These are phyloP conservation scores for Asterophora parasitica DNA, from an alignment of 768 basidiomycete species.

Conservation along the genomic window DNA sequence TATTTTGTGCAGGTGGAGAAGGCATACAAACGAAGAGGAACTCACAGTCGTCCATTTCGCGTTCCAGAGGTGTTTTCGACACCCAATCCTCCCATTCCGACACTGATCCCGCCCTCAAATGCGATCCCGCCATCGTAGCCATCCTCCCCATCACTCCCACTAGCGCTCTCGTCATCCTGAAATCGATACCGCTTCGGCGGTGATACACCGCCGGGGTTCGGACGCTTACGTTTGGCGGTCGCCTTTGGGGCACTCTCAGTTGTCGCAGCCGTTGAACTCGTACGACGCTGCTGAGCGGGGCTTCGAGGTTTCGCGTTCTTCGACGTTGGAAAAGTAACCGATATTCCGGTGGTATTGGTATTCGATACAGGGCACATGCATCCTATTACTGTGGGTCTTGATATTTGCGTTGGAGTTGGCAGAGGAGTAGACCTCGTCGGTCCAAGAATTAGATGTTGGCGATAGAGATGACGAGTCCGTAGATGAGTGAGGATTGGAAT, in stretches of 20 bases:
- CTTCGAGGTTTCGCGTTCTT: conserved; percentile 2
- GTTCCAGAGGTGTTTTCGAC: conserved; percentile 28
- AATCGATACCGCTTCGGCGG: conserved; percentile 13
- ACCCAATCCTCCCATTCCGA: conserved; percentile 43
- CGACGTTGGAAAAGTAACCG: background rate
- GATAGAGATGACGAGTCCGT: conserved; percentile 18
- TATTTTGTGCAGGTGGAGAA: background rate
- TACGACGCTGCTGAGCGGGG: conserved; percentile 2
- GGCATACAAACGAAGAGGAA: conserved; percentile 8
- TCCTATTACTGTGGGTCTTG: conserved; percentile 1
- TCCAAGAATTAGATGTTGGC: conserved; percentile 17
- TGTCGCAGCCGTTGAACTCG: background rate
- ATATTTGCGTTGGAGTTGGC: conserved; percentile 4
- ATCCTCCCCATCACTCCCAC: conserved; percentile 38
- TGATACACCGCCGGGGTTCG: conserved; percentile 13
- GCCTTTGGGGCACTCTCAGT: conserved; percentile 8
- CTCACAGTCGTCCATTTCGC: conserved; percentile 35
- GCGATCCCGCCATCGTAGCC: conserved; percentile 14
- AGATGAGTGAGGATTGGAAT: conserved; percentile 10
- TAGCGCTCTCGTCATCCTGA: conserved; percentile 28
- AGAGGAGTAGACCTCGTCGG: conserved; percentile 17
- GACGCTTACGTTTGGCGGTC: conserved; percentile 21
- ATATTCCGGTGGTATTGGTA: background rate
- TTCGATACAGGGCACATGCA: background rate
- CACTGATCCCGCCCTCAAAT: conserved; percentile 36